Base-by-base conservation (phyloP, 495 filamentous ascomycete genomes). In the Penicillium pancosmium region DNA sequence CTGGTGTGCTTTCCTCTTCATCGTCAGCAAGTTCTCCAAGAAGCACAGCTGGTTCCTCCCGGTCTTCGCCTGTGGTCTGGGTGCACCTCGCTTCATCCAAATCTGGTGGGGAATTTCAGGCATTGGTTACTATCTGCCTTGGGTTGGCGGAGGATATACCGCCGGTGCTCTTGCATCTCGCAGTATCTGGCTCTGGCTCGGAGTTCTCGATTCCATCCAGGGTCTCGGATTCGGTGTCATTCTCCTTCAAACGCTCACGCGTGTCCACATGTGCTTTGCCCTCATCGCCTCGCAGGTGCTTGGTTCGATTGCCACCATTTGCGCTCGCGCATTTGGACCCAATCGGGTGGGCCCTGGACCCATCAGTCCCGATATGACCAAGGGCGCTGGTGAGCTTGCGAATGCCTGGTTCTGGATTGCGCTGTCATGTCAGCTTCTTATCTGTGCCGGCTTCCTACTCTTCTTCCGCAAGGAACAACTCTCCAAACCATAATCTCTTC, bases 391-490 rank as follows among this genome's bases (percentile, higher is more conserved):
- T 25, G 78, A 82, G 4, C 51, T 88, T 19, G 78, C 75, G 9
- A 81, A 84, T 54, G 76, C 80, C 21, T 84, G 78, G 73, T 91
- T 91, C 65, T 91, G 88, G 87, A 70, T 88, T 44, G 82, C 80
- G 19, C 59, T 91, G 31, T 59, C 80, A 15, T 78, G 82, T 59
- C 88, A 91, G 68, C 55, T 86, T 38, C 69, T 84, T 7, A 81
- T 91, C 55, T 88, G 76, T 61, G 70, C 84, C 47, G 86, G 87
- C 0, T 90, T 86, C 74, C 79, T 87, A 47, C 74, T 82, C 68
- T 89, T 88, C 74, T 90, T 89, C 78, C 86, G 86, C 40, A 89
- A 87, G 76, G 86, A 88, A 70, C 86, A 88, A 68, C 78, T 86
- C 67, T 85, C 87, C 50, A 89, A 89, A 73, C 86, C 86, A 27